Conservation (phyloP, 768 basidiomycete genomes). For the Xerocomus spinulosus region DNA sequence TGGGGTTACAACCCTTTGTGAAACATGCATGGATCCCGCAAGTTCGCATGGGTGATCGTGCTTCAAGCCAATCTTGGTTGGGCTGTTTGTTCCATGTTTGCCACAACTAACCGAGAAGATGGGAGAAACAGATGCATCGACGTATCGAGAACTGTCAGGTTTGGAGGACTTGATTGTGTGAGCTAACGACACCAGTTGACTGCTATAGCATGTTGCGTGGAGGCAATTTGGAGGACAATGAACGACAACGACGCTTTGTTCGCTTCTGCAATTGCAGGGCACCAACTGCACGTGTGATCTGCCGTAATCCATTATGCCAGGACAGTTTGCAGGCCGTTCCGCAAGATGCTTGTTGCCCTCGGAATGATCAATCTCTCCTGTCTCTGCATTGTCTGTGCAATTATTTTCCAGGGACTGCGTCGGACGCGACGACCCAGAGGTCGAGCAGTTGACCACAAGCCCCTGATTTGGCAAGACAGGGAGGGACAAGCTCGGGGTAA, state of each 20-base stretch:
- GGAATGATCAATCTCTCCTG: neutral
- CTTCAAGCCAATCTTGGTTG: constrained; percentile 1
- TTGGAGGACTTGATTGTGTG: neutral
- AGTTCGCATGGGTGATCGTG: constrained; percentile 1
- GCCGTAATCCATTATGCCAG: constrained; percentile 3
- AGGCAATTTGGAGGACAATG: constrained; percentile 18
- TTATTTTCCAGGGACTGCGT: neutral
- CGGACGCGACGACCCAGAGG: neutral
- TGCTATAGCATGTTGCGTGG: constrained; percentile 13
- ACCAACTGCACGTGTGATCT: constrained; percentile 25
- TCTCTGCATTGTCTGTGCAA: constrained; percentile 1
- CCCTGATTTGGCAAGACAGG: constrained; percentile 10
- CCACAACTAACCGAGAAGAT: constrained; percentile 10
- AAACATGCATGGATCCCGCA: constrained; percentile 13
- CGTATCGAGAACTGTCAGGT: constrained; percentile 14
- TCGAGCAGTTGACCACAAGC: neutral
- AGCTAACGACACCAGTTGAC: neutral
- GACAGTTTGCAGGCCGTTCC: neutral
- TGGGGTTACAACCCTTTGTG: constrained; percentile 5
- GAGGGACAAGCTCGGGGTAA: constrained; percentile 19
- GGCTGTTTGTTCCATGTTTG: neutral
- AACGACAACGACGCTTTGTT: constrained; percentile 11
- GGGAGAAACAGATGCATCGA: constrained; percentile 27
- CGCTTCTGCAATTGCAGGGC: constrained; percentile 7
- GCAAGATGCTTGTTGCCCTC: neutral